These are phyloP conservation scores for Pisolithus tinctorius DNA, from an alignment of 768 basidiomycete species.

Conservation along the genomic window DNA sequence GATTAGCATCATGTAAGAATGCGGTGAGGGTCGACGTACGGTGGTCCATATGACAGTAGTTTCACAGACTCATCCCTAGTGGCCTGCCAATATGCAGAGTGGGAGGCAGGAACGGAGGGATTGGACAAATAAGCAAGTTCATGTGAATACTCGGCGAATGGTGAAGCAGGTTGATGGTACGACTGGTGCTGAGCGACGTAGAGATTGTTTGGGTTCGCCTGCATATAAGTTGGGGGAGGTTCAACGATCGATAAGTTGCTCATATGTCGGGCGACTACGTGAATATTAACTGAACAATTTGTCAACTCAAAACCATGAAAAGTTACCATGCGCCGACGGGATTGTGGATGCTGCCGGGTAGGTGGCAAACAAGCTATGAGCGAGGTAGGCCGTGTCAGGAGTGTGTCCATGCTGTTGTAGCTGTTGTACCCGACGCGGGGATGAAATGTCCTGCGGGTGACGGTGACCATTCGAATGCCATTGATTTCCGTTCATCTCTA, in stretches of 20 bases:
- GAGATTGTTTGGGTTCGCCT: constrained; percentile 34
- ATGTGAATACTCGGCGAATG: constrained; percentile 63
- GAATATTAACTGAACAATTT: constrained; percentile 14
- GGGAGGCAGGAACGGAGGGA: constrained; percentile 36
- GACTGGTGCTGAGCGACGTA: constrained; percentile 22
- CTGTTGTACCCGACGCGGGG: constrained; percentile 5
- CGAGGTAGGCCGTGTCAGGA: constrained; percentile 55
- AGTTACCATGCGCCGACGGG: constrained; percentile 67
- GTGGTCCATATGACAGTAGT: constrained; percentile 46
- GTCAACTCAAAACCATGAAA: background rate
- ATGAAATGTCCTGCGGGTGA: constrained; percentile 9
- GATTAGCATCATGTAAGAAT: background rate
- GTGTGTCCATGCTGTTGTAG: constrained; percentile 15
- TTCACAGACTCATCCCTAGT: constrained; percentile 56
- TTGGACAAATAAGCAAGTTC: constrained; percentile 52
- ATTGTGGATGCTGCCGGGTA: constrained; percentile 75
- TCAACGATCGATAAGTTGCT: constrained; percentile 51
- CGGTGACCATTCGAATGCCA: constrained; percentile 21
- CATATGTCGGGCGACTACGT: constrained; percentile 60
- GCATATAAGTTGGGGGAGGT: constrained; percentile 56
- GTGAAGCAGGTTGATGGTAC: constrained; percentile 37
- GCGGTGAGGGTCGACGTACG: constrained; percentile 32
- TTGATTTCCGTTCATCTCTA: constrained; percentile 21
- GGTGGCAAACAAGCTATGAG: constrained; percentile 56
- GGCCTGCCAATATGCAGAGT: constrained; percentile 58